A percentile compares a stretch with the other conserved stretches of the same genome.
Conservation (phyloP, 2,329 filamentous ascomycete genomes). For the Beauveria sp. region DNA sequence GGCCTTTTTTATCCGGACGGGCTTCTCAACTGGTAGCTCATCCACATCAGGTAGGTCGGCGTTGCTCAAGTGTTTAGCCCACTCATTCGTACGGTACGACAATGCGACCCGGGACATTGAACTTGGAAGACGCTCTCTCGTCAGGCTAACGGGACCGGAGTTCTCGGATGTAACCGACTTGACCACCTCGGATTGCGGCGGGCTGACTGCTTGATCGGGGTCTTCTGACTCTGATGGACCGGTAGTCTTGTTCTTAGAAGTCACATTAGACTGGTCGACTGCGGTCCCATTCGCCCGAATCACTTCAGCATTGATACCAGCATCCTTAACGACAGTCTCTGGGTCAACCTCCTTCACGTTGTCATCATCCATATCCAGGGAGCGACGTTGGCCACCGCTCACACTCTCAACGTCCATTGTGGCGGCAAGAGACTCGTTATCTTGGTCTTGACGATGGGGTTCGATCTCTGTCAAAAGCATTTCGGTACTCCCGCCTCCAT, state of each 20-base stretch:
- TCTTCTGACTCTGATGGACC: neutral
- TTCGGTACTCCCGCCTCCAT: constrained; percentile 35
- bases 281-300: neutral
- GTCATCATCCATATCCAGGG: constrained; percentile 8
- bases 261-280: neutral
- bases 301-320: neutral
- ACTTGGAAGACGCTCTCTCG: constrained; percentile 57
- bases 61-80: constrained; percentile 79
- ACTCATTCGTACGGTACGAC: constrained; percentile 88
- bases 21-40: constrained; percentile 43
- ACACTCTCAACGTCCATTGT: constrained; percentile 48
- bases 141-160: constrained; percentile 42
- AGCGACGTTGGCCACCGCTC: constrained; percentile 30
- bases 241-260: neutral
- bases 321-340: neutral
- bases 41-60: constrained; percentile 68
- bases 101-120: constrained; percentile 68
- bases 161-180: constrained; percentile 35
- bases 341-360: neutral
- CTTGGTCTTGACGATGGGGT: constrained; percentile 27
- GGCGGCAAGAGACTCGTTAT: constrained; percentile 47
- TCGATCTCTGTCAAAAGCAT: constrained; percentile 31
- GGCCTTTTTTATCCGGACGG: constrained; percentile 12
- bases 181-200: constrained; percentile 21
- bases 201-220: neutral